Evolutionary conservation across 441 rosid genomes (phyloP).

Genomic region (Erodium texanum): DNA sequence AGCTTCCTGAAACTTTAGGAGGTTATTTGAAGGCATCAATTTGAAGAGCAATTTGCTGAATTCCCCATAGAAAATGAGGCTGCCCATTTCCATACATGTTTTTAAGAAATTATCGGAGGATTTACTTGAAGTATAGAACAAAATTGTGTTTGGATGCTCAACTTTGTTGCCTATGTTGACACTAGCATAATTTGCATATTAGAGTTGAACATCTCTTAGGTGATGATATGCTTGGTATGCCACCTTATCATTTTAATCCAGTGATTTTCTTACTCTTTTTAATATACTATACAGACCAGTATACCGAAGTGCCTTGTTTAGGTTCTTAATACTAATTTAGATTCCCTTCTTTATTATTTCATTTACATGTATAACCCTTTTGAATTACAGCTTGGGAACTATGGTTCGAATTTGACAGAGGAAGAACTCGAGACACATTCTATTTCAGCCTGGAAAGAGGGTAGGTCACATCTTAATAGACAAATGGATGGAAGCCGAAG

Average conservation of each 20-base stretch:
- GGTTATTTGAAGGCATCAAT: neutral
- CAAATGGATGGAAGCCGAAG: conserved; percentile 41
- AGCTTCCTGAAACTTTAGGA: neutral
- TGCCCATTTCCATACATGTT: no score
- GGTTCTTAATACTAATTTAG: neutral
- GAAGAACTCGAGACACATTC: conserved; percentile 64
- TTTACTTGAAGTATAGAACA: no score
- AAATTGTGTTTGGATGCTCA: no score
- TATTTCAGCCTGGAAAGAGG: conserved; percentile 67
- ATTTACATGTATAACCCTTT: conserved; percentile 4
- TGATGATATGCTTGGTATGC: neutral
- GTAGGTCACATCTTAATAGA: conserved; percentile 36
- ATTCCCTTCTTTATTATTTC: neutral
- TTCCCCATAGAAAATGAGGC: no score
- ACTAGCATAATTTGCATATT: neutral
- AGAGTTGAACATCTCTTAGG: neutral
- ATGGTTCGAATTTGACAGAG: conserved; percentile 58
- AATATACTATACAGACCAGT: no score
- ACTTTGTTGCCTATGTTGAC: neutral
- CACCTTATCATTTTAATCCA: neutral
- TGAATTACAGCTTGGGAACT: conserved; percentile 46
- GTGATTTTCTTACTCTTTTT: neutral
- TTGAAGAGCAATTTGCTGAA: neutral
- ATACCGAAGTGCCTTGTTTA: no score
- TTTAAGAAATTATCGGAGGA: no score